Evolutionary conservation across 768 basidiomycete genomes (phyloP), one percentile per base, ranked within the genome.

Genomic region (Trametes sanguinea): DNA sequence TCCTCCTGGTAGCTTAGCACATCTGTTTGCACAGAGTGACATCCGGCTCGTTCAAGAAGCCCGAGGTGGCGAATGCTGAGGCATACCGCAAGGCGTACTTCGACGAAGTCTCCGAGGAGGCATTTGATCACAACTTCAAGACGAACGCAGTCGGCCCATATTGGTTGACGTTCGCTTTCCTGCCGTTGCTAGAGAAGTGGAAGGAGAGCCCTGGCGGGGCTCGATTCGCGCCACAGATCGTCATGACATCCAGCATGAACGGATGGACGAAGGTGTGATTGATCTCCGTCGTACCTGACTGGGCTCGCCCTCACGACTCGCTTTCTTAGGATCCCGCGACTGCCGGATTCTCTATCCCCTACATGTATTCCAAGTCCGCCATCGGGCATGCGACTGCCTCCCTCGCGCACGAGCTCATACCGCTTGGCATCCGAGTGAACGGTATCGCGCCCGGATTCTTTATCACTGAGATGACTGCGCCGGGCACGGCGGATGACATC

Each of bases 151-250:
- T 78, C 9, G 80, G 77, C 0, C 79, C 83, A 5, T 83, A 83
- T 69, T 85, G 83, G 80, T 73, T 83, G 17, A 79, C 83, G 0
- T 81, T 83, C 64, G 83, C 83, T n/a, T 82, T 83, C 72, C 73
- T 85, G 3, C 83, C 82, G 6, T 72, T 85, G 0, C 73, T 84
- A 5, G 80, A 81, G 64, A 78, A 77, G 55, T 79, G 80, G 78
- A 79, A 79, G 66, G 69, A 69, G 42, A 70, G 65, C 47, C 69
- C 67, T 30, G 69, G 62, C 17, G 71, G 69, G 7, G 70, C 69
- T 55, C 55, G 67, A 27, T 81, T 82, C 61, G 78, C 75, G 8
- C 80, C 80, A 1, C 80, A 81, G 67, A 70, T 83, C 32, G 69
- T 83, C 35, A 80, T 82, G 77, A 83, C 81, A 1, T 78, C 77